These are phyloP conservation scores for Aethionema arabicum DNA, from an alignment of 345 rosid genomes.

Conservation along the genomic window DNA sequence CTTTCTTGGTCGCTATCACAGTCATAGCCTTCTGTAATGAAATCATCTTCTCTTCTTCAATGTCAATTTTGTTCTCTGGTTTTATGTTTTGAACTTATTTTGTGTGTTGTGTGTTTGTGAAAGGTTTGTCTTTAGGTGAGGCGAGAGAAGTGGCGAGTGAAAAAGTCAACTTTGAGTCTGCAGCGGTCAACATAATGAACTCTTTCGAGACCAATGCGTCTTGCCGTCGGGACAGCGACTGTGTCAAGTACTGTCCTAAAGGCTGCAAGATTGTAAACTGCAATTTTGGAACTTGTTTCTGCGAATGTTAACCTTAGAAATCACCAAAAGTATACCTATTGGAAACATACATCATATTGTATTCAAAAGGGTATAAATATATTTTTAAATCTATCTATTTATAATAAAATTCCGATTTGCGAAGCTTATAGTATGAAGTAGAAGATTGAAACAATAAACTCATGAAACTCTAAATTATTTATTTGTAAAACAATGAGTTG, in stretches of 20 bases:
- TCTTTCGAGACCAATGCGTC: constrained; percentile 18
- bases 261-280: constrained; percentile 31
- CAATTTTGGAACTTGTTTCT: constrained; percentile 33
- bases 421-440: no score
- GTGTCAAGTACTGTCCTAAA: constrained; percentile 29
- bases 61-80: constrained; percentile 9
- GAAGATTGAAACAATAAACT: no score
- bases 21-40: constrained; percentile 24
- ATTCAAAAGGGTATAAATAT: background rate
- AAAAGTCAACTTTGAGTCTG: constrained; percentile 23
- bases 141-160: constrained; percentile 30
- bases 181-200: background rate
- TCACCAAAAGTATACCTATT: background rate
- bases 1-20: constrained; percentile 25
- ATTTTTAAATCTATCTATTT: background rate
- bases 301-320: constrained; percentile 23
- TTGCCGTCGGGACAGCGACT: constrained; percentile 19
- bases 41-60: constrained; percentile 9
- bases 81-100: background rate
- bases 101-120: constrained; percentile 10
- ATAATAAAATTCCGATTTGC: no score
- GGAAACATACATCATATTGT: background rate
- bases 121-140: constrained; percentile 17
- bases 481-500: no score
- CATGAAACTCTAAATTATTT: no score